Evolutionary conservation across 1,284 basidiomycete species (phyloP), one percentile per base, ranked within the genome.

Genomic region (Megacollybia platyphylla): DNA sequence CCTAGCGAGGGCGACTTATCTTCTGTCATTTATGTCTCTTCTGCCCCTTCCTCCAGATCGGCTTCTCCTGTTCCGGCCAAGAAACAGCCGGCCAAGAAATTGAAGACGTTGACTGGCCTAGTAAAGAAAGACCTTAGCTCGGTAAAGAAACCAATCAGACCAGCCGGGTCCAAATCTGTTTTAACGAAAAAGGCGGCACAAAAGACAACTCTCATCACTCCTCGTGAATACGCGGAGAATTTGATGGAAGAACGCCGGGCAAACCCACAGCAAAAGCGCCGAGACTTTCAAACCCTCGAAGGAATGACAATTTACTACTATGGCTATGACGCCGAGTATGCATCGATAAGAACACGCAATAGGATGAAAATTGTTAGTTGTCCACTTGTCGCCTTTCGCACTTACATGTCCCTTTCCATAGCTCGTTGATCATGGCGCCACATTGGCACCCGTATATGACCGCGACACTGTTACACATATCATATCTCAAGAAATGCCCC

Each of bases 371-470:
- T 13, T 17, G 40, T 41, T 17, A 28, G 40, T 24, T 18, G 13
- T 24, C 13, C 20, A 9, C 4, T 41, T 10, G 10, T 5, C 30
- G 13, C 40, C 17, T 31, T 30, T 13, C 31, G 3, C 13, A 34
- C 10, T 40, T 7, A 9, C 13, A 32, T 32, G 15, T 32, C 3
- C 11, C 34, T 31, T 11, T 9, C 5, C 20, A 11, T 24, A 40
- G 39, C 17, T 40, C 18, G n/a, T 20, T 10, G 10, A 41, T 13
- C 28, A 41, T 41, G 40, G 40, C 10, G 40, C 29, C 3, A 41
- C 40, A 8, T 15, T 41, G 10, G 11, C 7, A 13, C 28, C 30
- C 20, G 31, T 13, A 9, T 41, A 32, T n/a, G 40, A 41, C 28
- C 30, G 28, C 7, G n/a, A 11, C 9, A 32, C 20, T 34, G 40